A percentile compares a stretch with the other conserved stretches of the same genome.
phyloP scores from a whole-genome alignment of 176 grass and related monocot species.

The Typha latifolia region DNA sequence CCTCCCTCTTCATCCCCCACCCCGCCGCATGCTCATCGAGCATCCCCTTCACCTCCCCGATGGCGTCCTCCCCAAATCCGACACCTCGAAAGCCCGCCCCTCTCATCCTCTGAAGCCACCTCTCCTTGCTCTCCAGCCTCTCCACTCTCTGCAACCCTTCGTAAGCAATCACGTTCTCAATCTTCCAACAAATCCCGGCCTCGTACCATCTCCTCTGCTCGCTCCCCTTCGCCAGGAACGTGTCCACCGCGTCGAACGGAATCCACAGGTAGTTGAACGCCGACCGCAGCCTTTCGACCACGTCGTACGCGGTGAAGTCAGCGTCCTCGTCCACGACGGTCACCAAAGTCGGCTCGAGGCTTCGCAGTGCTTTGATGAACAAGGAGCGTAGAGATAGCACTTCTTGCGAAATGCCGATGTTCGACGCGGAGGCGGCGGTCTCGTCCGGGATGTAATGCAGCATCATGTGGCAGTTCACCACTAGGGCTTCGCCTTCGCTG shows the following conservation, averaged over 20 bases:
- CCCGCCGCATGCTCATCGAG: constrained; percentile 88
- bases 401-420: too few relatives aligned
- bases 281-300: constrained; percentile 56
- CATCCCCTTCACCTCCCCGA: constrained; percentile 73
- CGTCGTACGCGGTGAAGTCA: constrained; percentile 75
- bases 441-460: constrained; percentile 78
- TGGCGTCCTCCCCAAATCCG: constrained; percentile 65
- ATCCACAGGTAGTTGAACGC: constrained; percentile 98
- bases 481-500: constrained; percentile 56
- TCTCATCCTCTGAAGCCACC: constrained; percentile 76
- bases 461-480: constrained; percentile 95
- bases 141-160: constrained; percentile 79
- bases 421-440: constrained; percentile 27
- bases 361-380: constrained; percentile 77
- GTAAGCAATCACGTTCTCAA: constrained; percentile 82
- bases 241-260: constrained; percentile 92
- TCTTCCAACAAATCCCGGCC: constrained; percentile 84
- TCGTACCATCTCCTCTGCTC: constrained; percentile 91
- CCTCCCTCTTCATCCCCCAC: constrained; percentile 94
- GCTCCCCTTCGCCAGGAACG: constrained; percentile 77
- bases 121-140: constrained; percentile 58
- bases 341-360: constrained; percentile 58
- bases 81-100: constrained; percentile 54
- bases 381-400: constrained; percentile 47
- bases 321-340: constrained; percentile 85